Conservation (phyloP, 768 basidiomycete genomes). For the Termitomyces sp. region DNA sequence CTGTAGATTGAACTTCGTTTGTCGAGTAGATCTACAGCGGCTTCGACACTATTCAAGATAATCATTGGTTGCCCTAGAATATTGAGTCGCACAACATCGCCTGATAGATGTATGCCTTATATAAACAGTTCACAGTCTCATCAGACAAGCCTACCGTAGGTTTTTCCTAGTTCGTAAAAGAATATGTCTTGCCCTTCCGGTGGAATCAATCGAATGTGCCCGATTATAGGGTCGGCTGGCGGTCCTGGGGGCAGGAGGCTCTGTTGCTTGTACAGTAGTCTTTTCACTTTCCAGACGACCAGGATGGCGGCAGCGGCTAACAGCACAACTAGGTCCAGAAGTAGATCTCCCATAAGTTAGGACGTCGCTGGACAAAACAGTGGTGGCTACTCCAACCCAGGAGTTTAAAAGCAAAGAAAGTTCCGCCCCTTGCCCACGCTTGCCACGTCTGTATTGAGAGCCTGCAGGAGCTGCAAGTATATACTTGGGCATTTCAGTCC, state of each 20-base stretch:
- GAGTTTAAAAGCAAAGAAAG: no score
- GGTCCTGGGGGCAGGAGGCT: constrained; percentile 28
- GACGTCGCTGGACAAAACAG: background rate
- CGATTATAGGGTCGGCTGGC: constrained; percentile 33
- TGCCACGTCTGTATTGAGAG: background rate
- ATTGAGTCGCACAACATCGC: constrained; percentile 19
- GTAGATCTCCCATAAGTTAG: background rate
- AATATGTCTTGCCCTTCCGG: constrained; percentile 19
- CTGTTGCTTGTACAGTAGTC: background rate
- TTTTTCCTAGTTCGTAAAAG: constrained; percentile 28
- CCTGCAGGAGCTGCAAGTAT: background rate
- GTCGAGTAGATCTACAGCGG: constrained; percentile 25
- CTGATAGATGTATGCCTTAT: constrained; percentile 5
- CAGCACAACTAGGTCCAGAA: background rate
- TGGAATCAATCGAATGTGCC: constrained; percentile 33
- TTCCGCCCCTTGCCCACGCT: background rate
- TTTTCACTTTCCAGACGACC: background rate
- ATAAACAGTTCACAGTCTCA: background rate
- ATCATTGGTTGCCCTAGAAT: constrained; percentile 24
- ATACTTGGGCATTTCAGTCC: background rate
- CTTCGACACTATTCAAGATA: constrained; percentile 21
- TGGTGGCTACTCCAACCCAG: no score
- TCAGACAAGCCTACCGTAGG: constrained; percentile 25
- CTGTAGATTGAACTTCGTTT: constrained; percentile 26
- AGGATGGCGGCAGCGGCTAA: background rate